These are phyloP conservation scores for Acrocalymma vagum DNA, from an alignment of 2,329 filamentous ascomycete genomes.

Conservation along the genomic window DNA sequence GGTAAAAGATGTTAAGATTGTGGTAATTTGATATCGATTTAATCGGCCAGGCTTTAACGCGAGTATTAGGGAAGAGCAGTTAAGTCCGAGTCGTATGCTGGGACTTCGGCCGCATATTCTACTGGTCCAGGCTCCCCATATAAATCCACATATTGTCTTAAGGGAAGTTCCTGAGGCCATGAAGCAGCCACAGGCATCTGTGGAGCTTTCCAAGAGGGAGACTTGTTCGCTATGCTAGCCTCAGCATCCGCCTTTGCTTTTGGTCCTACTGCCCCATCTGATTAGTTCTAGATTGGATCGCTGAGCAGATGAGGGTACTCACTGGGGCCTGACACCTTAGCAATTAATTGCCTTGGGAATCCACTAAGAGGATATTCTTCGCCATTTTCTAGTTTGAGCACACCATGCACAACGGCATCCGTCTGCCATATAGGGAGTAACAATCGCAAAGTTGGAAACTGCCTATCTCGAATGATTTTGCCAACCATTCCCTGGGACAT, in stretches of 20 bases:
- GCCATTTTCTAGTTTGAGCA: slow-evolving; percentile 10
- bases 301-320: neutral
- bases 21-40: too few relatives aligned
- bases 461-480: slow-evolving; percentile 5
- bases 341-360: slow-evolving; percentile 8
- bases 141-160: neutral
- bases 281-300: neutral
- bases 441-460: slow-evolving; percentile 6
- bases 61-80: slow-evolving; percentile 9
- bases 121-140: slow-evolving; percentile 3
- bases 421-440: slow-evolving; percentile 9
- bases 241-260: too few relatives aligned
- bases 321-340: neutral
- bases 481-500: slow-evolving; percentile 6
- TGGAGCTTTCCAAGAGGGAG: too few relatives aligned
- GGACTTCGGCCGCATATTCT: slow-evolving; percentile 1
- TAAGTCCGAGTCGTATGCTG: slow-evolving; percentile 1
- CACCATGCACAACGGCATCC: slow-evolving; percentile 13
- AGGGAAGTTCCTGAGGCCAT: slow-evolving; percentile 3
- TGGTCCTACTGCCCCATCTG: too few relatives aligned
- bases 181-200: neutral
- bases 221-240: too few relatives aligned
- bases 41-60: too few relatives aligned
- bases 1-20: too few relatives aligned
- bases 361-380: slow-evolving; percentile 14